These are phyloP conservation scores for Phellinidium pouzarii DNA, from an alignment of 1,284 basidiomycete species.

Conservation along the genomic window DNA sequence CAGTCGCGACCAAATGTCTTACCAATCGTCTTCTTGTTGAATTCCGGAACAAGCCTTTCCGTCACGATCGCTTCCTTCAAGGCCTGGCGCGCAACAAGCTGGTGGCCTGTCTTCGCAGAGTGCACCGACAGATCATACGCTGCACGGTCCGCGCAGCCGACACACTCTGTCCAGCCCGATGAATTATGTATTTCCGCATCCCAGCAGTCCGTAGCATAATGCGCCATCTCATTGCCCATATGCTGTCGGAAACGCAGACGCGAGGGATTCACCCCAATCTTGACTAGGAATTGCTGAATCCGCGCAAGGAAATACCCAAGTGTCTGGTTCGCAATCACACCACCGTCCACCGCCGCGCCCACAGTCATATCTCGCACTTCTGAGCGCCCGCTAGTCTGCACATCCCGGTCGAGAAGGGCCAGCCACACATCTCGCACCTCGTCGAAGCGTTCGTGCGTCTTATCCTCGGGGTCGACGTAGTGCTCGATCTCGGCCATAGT, in stretches of 20 bases:
- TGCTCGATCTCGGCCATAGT: conserved; percentile 99
- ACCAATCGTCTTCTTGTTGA: conserved; percentile 87
- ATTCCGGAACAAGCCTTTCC: conserved; percentile 69
- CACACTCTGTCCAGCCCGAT: conserved; percentile 98
- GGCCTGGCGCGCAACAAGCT: conserved; percentile 78
- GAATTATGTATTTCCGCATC: conserved; percentile 96
- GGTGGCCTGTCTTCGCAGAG: conserved; percentile 57
- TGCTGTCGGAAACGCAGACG: conserved; percentile 93
- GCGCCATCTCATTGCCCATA: conserved; percentile 98
- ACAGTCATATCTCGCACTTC: conserved; percentile 65
- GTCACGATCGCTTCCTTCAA: conserved; percentile 76
- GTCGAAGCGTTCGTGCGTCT: conserved; percentile 78
- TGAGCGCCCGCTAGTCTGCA: conserved; percentile 75
- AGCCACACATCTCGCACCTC: conserved; percentile 78
- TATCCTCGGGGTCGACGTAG: conserved; percentile 94
- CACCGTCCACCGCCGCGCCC: conserved; percentile 84
- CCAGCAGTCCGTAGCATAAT: conserved; percentile 99
- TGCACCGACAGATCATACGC: conserved; percentile 83
- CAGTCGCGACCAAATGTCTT: conserved; percentile 89
- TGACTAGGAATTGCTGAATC: conserved; percentile 85
- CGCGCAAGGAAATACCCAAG: conserved; percentile 96
- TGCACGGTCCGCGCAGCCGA: conserved; percentile 97
- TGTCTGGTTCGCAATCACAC: conserved; percentile 93
- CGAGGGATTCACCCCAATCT: conserved; percentile 87
- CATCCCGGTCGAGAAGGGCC: conserved; percentile 75